phyloP scores from a whole-genome alignment of 2,329 filamentous ascomycete genomes.

The Aspergillus sp. region DNA sequence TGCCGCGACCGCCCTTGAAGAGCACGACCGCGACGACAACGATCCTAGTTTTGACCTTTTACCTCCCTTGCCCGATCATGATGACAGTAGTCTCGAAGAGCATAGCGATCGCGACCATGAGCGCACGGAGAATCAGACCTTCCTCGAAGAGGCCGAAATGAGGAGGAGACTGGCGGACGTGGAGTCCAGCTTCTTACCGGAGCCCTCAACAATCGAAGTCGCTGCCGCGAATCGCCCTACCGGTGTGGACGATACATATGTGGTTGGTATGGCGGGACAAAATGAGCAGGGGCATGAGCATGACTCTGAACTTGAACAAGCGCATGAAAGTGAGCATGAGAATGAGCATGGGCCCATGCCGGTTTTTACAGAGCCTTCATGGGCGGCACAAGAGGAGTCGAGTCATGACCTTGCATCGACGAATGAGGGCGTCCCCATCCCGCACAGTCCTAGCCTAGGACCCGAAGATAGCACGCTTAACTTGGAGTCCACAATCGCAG shows the following conservation, averaged over 20 bases:
- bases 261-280: conserved; percentile 41
- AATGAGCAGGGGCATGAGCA: not conserved
- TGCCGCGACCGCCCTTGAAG: conserved; percentile 22
- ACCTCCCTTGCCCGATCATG: conserved; percentile 39
- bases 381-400: conserved; percentile 31
- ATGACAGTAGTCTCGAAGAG: conserved; percentile 42
- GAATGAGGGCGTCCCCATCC: conserved; percentile 25
- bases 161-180: conserved; percentile 63
- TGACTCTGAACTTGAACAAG: not conserved
- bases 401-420: conserved; percentile 23
- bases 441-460: conserved; percentile 24
- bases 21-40: conserved; percentile 33
- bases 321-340: not conserved
- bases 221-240: conserved; percentile 29
- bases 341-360: conserved; percentile 24
- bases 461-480: conserved; percentile 24
- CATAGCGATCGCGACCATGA: conserved; percentile 34
- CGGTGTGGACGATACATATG: conserved; percentile 50
- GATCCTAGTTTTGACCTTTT: conserved; percentile 30
- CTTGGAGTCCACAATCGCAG: conserved; percentile 25
- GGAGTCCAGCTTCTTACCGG: conserved; percentile 67
- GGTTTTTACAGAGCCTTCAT: conserved; percentile 32
- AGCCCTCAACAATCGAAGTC: conserved; percentile 52
- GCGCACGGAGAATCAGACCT: conserved; percentile 43
- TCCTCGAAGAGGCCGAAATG: conserved; percentile 63